Evolutionary conservation across 75 land plant species (phyloP).

Genomic region (Pinus albicaulis): DNA sequence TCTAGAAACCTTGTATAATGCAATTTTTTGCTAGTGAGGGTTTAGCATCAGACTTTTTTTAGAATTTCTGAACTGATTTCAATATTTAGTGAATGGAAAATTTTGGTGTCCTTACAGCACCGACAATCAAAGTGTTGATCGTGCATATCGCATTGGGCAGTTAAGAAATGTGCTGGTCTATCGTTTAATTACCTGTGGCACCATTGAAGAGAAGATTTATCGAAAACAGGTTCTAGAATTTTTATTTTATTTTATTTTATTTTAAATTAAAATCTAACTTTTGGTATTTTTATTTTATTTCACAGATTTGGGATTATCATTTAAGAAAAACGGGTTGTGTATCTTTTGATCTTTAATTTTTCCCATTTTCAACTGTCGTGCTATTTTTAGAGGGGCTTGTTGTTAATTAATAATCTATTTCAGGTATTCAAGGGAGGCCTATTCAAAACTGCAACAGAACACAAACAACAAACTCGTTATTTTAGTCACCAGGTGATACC

Average conservation of each 20-base stretch:
- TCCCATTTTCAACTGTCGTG: not conserved
- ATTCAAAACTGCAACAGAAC: slow-evolving; percentile 92
- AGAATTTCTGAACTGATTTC: not conserved
- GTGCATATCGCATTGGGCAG: slow-evolving; percentile 99
- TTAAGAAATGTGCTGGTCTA: slow-evolving; percentile 92
- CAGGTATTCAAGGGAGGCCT: slow-evolving; percentile 98
- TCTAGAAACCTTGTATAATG: no score
- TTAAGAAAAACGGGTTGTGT: no score
- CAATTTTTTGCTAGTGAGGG: no score
- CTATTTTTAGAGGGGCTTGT: slow-evolving; percentile 2
- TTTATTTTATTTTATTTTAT: not conserved
- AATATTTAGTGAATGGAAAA: not conserved
- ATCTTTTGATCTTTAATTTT: not conserved
- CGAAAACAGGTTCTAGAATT: slow-evolving; percentile 72
- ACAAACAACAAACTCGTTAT: slow-evolving; percentile 89
- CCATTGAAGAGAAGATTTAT: slow-evolving; percentile 97
- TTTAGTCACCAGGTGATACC: slow-evolving; percentile 80
- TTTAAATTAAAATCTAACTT: not conserved
- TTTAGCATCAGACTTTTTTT: not conserved
- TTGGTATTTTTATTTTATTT: slow-evolving; percentile 9
- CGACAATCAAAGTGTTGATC: slow-evolving; percentile 99
- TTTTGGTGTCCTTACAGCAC: slow-evolving; percentile 48
- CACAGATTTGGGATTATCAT: not conserved
- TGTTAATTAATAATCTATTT: not conserved
- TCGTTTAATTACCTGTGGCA: slow-evolving; percentile 95